Conservation (phyloP, 2,329 filamentous ascomycete genomes). For the Dactylellina haptotyla region DNA sequence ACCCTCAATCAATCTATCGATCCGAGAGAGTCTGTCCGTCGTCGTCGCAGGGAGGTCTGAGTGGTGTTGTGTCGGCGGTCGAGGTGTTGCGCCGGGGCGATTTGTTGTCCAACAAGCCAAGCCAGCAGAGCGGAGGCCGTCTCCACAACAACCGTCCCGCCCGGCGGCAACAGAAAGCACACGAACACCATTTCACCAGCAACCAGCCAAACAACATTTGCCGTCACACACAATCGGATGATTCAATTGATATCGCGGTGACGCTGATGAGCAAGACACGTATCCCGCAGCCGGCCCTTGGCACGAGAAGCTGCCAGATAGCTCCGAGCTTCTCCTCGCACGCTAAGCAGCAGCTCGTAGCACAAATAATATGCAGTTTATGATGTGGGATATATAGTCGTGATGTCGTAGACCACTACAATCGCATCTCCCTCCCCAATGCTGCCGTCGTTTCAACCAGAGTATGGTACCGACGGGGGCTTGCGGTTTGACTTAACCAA, state of each 20-base stretch:
- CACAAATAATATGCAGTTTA: too few relatives aligned
- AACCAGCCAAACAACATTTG: background rate
- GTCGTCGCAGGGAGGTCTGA: background rate
- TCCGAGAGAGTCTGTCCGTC: slow-evolving; percentile 14
- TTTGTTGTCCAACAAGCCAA: slow-evolving; percentile 53
- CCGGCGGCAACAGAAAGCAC: slow-evolving; percentile 4
- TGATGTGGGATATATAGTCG: background rate
- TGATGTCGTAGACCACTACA: too few relatives aligned
- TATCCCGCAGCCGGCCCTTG: too few relatives aligned
- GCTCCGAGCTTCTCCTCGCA: too few relatives aligned
- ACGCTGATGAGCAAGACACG: too few relatives aligned
- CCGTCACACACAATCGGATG: too few relatives aligned
- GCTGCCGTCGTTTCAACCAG: background rate
- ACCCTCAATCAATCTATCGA: slow-evolving; percentile 39
- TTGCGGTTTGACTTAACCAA: background rate
- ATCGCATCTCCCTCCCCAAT: background rate
- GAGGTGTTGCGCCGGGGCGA: slow-evolving; percentile 18
- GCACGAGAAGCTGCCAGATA: too few relatives aligned
- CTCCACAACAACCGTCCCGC: slow-evolving; percentile 51
- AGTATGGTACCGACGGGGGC: background rate
- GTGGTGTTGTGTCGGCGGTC: background rate
- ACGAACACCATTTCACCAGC: background rate
- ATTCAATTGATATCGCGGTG: too few relatives aligned
- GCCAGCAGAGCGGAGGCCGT: slow-evolving; percentile 14
- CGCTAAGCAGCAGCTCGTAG: too few relatives aligned